Percentiles rank a stretch among this genome's conserved stretches.
Evolutionary conservation across 192 early-diverging fungal genomes (phyloP).

Genomic region (Chytriomyces sp.): DNA sequence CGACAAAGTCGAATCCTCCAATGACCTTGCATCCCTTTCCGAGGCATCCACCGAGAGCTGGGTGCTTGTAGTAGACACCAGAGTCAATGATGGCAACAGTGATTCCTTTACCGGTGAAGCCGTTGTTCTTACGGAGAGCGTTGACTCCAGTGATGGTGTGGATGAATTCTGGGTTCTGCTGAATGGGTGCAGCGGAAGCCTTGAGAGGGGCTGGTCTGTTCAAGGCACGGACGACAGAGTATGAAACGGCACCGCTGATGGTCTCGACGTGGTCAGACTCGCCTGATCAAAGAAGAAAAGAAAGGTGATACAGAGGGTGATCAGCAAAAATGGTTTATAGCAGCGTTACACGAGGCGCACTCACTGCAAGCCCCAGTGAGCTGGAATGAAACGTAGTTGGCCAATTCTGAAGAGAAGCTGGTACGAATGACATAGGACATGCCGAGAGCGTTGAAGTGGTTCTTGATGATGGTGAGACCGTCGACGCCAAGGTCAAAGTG

Average conservation of each 20-base stretch:
- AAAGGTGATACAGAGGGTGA: neutral
- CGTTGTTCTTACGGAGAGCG: constrained; percentile 33
- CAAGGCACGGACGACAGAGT: neutral
- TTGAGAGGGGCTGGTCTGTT: neutral
- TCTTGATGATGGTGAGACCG: too few relatives aligned
- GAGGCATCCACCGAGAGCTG: constrained; percentile 55
- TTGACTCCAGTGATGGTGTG: constrained; percentile 38
- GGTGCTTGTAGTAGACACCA: constrained; percentile 59
- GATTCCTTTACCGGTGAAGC: constrained; percentile 52
- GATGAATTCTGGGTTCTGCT: neutral
- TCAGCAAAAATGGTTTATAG: too few relatives aligned
- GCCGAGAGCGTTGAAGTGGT: too few relatives aligned
- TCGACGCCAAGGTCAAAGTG: too few relatives aligned
- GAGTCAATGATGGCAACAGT: constrained; percentile 58
- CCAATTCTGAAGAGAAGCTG: too few relatives aligned
- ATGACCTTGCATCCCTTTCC: constrained; percentile 46
- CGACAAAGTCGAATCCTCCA: constrained; percentile 49
- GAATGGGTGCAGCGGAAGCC: neutral
- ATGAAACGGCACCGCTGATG: neutral
- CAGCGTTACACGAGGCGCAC: too few relatives aligned
- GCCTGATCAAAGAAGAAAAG: neutral
- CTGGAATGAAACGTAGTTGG: too few relatives aligned
- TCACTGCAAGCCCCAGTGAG: too few relatives aligned
- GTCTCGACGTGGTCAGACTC: neutral
- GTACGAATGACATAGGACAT: too few relatives aligned